A percentile compares a stretch with the other conserved stretches of the same genome.
phyloP scores from a whole-genome alignment of 1,284 basidiomycete species.

The Boletus sp. region DNA sequence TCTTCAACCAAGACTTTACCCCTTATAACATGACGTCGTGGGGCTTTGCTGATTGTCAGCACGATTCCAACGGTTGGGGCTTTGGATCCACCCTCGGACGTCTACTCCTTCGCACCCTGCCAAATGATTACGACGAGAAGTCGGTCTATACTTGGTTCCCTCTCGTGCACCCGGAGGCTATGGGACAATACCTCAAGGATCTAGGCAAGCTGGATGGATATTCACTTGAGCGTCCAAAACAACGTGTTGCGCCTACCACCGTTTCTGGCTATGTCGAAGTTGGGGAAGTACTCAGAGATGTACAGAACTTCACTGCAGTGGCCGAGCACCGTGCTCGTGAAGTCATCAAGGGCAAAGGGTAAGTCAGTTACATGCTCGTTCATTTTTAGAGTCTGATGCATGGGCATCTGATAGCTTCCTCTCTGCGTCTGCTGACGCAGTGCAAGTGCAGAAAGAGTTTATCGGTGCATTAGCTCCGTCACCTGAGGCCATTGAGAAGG shows the following conservation, averaged over 20 bases:
- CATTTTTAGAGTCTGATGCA: neutral
- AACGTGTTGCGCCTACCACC: constrained; percentile 24
- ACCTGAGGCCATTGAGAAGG: constrained; percentile 44
- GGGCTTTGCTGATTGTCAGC: constrained; percentile 77
- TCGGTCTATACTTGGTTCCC: constrained; percentile 85
- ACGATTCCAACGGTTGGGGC: constrained; percentile 60
- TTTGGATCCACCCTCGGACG: constrained; percentile 74
- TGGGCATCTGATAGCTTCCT: constrained; percentile 41
- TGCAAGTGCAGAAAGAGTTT: constrained; percentile 48
- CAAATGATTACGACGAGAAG: constrained; percentile 62
- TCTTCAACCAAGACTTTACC: constrained; percentile 80
- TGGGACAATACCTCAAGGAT: constrained; percentile 56
- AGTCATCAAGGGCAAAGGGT: constrained; percentile 60
- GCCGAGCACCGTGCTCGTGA: constrained; percentile 48
- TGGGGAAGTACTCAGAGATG: constrained; percentile 48
- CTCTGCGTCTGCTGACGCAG: constrained; percentile 47
- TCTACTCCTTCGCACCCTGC: constrained; percentile 70
- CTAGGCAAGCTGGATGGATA: constrained; percentile 53
- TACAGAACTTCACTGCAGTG: constrained; percentile 43
- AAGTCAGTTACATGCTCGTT: constrained; percentile 13
- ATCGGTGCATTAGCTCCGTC: constrained; percentile 44
- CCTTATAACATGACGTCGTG: constrained; percentile 78
- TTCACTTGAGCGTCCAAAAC: constrained; percentile 45
- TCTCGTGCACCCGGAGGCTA: constrained; percentile 69
- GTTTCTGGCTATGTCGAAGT: constrained; percentile 51